These are phyloP conservation scores for Fabrea salina DNA, from an alignment of 169 alveolate species.

Conservation along the genomic window DNA sequence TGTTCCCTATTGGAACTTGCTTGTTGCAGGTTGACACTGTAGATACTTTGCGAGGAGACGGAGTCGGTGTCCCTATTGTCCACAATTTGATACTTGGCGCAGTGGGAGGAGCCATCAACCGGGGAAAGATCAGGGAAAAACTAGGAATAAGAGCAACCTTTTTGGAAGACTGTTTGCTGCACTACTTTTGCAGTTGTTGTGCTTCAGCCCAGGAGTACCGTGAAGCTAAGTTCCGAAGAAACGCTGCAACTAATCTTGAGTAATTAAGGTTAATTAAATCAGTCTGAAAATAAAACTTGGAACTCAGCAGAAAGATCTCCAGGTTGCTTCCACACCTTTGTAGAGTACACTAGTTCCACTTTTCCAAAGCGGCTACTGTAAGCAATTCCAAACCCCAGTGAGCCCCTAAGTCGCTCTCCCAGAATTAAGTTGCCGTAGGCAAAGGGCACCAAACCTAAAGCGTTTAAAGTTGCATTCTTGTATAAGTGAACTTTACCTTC, in stretches of 20 bases:
- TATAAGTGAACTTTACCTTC: slow-evolving; percentile 20
- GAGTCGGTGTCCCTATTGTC: no score
- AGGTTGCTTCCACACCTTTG: background rate
- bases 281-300: slow-evolving; percentile 19
- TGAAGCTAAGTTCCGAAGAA: no score
- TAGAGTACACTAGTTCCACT: background rate
- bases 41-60: no score
- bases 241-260: no score
- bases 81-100: no score
- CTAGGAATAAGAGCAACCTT: background rate
- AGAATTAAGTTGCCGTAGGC: background rate
- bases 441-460: slow-evolving; percentile 17
- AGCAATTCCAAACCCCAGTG: slow-evolving; percentile 16
- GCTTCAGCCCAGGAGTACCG: background rate
- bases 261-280: no score
- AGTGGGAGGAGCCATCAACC: background rate
- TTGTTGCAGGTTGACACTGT: no score
- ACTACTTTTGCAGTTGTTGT: background rate
- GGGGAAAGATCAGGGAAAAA: background rate
- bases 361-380: background rate
- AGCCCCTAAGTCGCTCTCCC: background rate
- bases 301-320: slow-evolving; percentile 24
- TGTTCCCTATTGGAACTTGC: no score
- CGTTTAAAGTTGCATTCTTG: background rate
- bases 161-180: background rate